Conservation (phyloP, 1,284 basidiomycete species). For the Trichosporon asahii region DNA sequence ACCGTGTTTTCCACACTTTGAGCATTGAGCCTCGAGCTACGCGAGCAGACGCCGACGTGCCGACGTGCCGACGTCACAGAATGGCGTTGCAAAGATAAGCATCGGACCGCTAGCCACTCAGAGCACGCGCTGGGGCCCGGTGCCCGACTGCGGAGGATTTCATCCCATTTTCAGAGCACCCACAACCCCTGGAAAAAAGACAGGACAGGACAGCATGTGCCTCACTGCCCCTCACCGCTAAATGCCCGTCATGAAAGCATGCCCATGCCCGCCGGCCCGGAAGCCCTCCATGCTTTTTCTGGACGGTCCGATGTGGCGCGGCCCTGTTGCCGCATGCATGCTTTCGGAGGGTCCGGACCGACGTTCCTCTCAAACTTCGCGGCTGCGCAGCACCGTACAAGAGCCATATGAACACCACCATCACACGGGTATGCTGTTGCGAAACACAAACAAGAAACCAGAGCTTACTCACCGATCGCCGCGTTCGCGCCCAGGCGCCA, state of each 20-base stretch:
- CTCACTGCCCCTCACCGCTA: background rate
- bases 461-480: conserved; percentile 10
- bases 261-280: background rate
- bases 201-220: background rate
- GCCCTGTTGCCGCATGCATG: background rate
- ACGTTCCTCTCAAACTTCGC: background rate
- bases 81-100: background rate
- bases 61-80: background rate
- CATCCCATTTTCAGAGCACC: background rate
- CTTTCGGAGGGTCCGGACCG: background rate
- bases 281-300: background rate
- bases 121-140: background rate
- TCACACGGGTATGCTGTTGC: background rate
- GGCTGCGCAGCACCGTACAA: background rate
- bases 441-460: background rate
- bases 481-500: conserved; percentile 57
- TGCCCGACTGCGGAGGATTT: background rate
- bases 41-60: background rate
- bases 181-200: background rate
- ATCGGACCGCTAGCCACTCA: background rate
- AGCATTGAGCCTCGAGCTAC: too few relatives aligned
- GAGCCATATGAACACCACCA: background rate
- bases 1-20: background rate
- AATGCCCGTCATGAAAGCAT: background rate
- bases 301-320: background rate